Base-by-base conservation (phyloP, 495 filamentous ascomycete genomes). In the Chaetomium tenue region DNA sequence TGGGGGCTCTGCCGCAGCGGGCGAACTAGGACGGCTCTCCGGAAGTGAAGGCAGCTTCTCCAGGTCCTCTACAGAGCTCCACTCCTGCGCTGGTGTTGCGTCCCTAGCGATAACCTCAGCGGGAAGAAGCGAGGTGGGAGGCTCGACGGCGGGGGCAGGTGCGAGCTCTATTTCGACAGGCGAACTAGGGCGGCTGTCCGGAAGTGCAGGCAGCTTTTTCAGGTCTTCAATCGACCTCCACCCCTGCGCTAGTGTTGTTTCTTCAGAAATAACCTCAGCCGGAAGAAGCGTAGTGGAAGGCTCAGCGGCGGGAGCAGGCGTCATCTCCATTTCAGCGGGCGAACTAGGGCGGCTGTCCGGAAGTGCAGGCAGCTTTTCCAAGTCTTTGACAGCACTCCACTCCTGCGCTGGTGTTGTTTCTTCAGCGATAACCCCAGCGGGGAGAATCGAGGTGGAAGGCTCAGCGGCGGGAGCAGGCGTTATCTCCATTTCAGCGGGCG, bases 301-400 rank as follows among this genome's bases (percentile, higher is more conserved):
- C 12, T 15, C 56, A 74, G 63, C 5, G 39, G 52, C 4, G 55
- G 12, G 25, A n/a, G 23, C 18, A 47, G 16, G 13, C 16, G 40
- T 44, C 13, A 18, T 5, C 47, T 50, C 62, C 13, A 15, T 20
- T 7, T 52, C 7, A 42, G 42, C 28, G n/a, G 66, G 58, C 4
- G 68, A 67, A 7, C 18, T 26, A 62, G 63, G 48, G 16, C 44
- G 52, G 46, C 64, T 68, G 30, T 64, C 68, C 15, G 68, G 68
- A 5, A 71, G 28, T 66, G 66, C 5, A 71, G 58, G 68, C 69
- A 75, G 13, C 67, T 73, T 63, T 66, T 77, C 63, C 68, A 65
- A 52, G 70, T 72, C 62, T 73, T 60, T 11, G 1, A 18, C 33
- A n/a, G 9, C 15, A 18, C 6, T 20, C 4, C 1, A 16, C 28